Evolutionary conservation across 768 basidiomycete genomes (phyloP).

Genomic region (Coprinellus micaceus): DNA sequence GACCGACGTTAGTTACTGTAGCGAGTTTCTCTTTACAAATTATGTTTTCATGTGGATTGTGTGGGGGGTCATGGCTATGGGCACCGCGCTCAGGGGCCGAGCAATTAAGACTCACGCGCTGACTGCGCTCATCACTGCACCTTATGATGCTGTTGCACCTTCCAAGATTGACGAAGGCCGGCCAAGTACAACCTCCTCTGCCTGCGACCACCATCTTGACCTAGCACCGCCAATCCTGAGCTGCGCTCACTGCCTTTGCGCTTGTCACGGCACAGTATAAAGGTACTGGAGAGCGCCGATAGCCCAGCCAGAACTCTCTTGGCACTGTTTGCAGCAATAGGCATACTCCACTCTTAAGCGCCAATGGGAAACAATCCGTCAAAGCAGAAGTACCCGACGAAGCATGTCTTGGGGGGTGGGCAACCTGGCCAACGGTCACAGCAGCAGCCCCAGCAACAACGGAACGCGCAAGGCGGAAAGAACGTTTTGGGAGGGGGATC

Average conservation of each 20-base stretch:
- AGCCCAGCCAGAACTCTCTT: neutral
- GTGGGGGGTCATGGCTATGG: neutral
- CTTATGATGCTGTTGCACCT: neutral
- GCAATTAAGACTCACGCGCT: neutral
- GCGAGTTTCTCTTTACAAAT: neutral
- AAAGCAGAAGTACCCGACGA: neutral
- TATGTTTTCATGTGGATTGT: neutral
- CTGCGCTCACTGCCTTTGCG: constrained; percentile 4
- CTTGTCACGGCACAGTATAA: neutral
- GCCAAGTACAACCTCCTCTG: neutral
- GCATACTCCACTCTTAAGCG: neutral
- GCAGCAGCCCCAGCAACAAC: no score
- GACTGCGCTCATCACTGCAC: neutral
- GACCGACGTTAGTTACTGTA: neutral
- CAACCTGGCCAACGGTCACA: no score
- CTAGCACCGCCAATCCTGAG: neutral
- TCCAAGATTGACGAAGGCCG: neutral
- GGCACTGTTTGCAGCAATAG: neutral
- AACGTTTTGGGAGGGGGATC: neutral
- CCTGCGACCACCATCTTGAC: neutral
- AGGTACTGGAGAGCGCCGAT: neutral
- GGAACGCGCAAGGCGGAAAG: neutral
- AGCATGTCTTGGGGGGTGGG: neutral
- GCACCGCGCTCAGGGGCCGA: neutral
- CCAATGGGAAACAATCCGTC: neutral